phyloP scores from a whole-genome alignment of 2,329 filamentous ascomycete genomes.

The Cladosporium phlei region DNA sequence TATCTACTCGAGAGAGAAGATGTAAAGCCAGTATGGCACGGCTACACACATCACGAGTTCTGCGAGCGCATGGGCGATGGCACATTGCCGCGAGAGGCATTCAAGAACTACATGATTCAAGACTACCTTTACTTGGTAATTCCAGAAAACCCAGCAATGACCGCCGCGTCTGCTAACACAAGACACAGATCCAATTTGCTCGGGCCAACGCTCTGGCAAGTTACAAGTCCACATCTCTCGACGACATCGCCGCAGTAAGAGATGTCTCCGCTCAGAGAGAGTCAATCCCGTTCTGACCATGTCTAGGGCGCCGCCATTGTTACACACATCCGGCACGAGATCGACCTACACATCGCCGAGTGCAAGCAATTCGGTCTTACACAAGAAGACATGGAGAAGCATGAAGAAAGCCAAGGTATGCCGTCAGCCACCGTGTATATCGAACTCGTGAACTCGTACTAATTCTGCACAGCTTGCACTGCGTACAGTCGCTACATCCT shows the following conservation, averaged over 20 bases:
- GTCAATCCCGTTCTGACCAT: slow-evolving; percentile 14
- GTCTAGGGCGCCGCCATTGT: slow-evolving; percentile 64
- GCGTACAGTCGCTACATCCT: slow-evolving; percentile 80
- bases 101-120: slow-evolving; percentile 85
- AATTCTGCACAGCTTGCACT: slow-evolving; percentile 56
- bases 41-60: slow-evolving; percentile 77
- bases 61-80: slow-evolving; percentile 72
- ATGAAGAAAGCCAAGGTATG: slow-evolving; percentile 69
- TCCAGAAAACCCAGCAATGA: too few relatives aligned
- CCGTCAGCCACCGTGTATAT: background rate
- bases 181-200: slow-evolving; percentile 76
- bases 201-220: slow-evolving; percentile 78
- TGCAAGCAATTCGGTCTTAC: slow-evolving; percentile 76
- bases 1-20: slow-evolving; percentile 73
- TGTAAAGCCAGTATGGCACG: slow-evolving; percentile 68
- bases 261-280: background rate
- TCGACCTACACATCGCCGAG: slow-evolving; percentile 74
- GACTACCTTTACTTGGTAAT: slow-evolving; percentile 82
- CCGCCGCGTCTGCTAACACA: too few relatives aligned
- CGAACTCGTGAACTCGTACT: background rate
- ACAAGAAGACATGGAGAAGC: slow-evolving; percentile 64
- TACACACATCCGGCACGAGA: slow-evolving; percentile 71
- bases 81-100: slow-evolving; percentile 67
- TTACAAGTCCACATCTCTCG: slow-evolving; percentile 74
- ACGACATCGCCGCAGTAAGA: slow-evolving; percentile 65